phyloP scores from a whole-genome alignment of 1,284 basidiomycete species.

The Irpex rosettiformis region DNA sequence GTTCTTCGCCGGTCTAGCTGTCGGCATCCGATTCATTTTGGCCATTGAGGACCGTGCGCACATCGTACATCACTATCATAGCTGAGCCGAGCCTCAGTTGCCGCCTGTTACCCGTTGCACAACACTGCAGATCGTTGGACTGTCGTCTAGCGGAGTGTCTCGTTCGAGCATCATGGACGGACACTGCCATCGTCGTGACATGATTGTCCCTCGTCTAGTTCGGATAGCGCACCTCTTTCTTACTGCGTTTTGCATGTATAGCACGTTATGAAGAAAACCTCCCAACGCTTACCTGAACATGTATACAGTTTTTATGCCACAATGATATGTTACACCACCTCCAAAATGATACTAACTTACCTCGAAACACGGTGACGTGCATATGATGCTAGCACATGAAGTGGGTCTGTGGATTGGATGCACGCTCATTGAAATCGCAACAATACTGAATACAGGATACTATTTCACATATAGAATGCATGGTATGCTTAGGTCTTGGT shows the following conservation, averaged over 20 bases:
- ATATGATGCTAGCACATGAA: not conserved
- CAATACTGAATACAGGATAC: not conserved
- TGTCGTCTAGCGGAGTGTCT: not conserved
- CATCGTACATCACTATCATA: conserved; percentile 10
- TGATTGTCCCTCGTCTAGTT: not conserved
- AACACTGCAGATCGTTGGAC: not conserved
- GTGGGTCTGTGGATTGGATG: not conserved
- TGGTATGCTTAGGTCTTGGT: not conserved
- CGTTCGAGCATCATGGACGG: not conserved
- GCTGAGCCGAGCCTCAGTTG: conserved; percentile 1
- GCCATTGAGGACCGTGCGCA: conserved; percentile 2
- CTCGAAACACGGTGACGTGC: not conserved
- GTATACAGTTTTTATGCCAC: not conserved
- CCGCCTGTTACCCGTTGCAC: not conserved
- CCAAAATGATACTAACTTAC: too few relatives aligned
- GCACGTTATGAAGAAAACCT: not conserved
- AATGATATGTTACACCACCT: too few relatives aligned
- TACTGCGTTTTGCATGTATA: not conserved
- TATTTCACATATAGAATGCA: not conserved
- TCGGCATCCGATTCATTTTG: not conserved
- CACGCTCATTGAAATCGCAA: not conserved
- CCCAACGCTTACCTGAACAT: not conserved
- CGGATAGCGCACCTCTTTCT: not conserved
- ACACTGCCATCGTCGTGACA: not conserved
- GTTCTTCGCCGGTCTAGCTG: not conserved